Percentiles rank a stretch among this genome's conserved stretches.
Evolutionary conservation across 202 grass and related monocot species (phyloP).

Genomic region (Musa balbisiana): DNA sequence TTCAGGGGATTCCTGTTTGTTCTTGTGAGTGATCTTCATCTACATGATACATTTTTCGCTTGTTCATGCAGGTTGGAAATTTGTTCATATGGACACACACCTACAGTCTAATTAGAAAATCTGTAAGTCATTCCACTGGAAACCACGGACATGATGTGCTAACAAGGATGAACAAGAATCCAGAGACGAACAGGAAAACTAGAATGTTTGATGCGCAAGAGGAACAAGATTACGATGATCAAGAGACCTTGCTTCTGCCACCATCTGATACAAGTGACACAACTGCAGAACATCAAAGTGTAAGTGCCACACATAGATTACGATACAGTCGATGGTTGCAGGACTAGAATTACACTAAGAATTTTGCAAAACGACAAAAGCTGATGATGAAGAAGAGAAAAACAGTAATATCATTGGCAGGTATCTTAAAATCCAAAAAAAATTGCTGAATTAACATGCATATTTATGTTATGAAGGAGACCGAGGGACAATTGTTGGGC

Average conservation of each 20-base stretch:
- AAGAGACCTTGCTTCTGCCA: constrained; percentile 30
- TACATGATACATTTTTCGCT: not conserved
- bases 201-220: not conserved
- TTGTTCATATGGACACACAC: constrained; percentile 52
- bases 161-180: not conserved
- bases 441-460: not conserved
- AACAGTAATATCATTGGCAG: too few relatives aligned
- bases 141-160: constrained; percentile 1
- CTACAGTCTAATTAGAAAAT: constrained; percentile 51
- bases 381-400: too few relatives aligned
- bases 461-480: constrained; percentile 12
- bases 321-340: not conserved
- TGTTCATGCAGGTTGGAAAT: constrained; percentile 35
- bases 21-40: not conserved
- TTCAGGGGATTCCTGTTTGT: too few relatives aligned
- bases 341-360: not conserved
- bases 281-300: constrained; percentile 8
- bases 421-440: too few relatives aligned
- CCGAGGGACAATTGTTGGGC: constrained; percentile 7
- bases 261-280: not conserved
- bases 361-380: not conserved
- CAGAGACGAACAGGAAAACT: not conserved
- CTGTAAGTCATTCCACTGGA: constrained; percentile 25
- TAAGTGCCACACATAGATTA: constrained; percentile 5
- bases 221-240: not conserved